Percentiles rank a stretch among this genome's conserved stretches.
These are phyloP conservation scores for Sideroxylon spinosum DNA, from an alignment of 179 eudicot species.

Conservation along the genomic window DNA sequence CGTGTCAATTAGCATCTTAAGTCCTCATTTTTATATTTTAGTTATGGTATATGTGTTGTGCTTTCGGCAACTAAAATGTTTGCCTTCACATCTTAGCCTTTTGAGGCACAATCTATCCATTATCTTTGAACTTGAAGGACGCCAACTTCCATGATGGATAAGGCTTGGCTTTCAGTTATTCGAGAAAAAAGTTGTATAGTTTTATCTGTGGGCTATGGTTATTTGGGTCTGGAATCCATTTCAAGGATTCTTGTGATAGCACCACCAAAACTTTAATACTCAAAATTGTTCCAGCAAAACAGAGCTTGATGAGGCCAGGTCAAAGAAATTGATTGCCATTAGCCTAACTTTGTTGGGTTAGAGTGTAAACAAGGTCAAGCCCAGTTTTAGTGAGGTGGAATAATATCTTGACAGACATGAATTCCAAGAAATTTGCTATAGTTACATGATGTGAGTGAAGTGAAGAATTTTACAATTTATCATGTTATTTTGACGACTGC, in stretches of 20 bases:
- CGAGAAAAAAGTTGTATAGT: background rate
- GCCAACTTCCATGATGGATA: background rate
- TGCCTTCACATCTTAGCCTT: too few species aligned
- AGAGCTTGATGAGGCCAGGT: constrained; percentile 2
- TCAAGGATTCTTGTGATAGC: background rate
- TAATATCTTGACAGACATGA: background rate
- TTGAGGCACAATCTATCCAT: too few species aligned
- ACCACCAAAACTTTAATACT: background rate
- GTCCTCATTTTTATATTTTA: background rate
- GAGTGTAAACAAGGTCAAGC: background rate
- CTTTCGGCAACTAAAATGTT: background rate
- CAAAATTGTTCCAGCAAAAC: background rate
- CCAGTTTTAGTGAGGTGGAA: background rate
- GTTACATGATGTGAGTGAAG: background rate
- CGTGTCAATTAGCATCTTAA: background rate
- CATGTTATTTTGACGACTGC: background rate
- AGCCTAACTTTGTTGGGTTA: background rate
- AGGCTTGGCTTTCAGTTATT: background rate
- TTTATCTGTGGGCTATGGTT: background rate
- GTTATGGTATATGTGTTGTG: background rate
- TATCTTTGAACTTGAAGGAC: background rate
- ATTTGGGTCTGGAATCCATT: background rate
- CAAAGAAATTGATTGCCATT: background rate
- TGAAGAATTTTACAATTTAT: background rate
- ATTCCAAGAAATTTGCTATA: background rate